phyloP scores from a whole-genome alignment of 768 basidiomycete species.

The Leccinum variicolor region DNA sequence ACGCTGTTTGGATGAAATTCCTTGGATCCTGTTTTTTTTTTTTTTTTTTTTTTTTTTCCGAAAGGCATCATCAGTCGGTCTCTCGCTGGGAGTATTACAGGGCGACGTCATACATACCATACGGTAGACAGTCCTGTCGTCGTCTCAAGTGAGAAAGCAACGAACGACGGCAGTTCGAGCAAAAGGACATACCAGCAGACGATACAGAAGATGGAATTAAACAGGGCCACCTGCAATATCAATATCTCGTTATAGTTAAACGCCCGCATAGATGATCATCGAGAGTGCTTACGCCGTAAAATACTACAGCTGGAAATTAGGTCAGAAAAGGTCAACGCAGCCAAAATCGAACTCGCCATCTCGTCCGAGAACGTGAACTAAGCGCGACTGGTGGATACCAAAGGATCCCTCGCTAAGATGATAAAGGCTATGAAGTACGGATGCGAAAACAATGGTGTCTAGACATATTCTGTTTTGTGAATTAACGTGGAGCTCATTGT shows the following conservation, averaged over 20 bases:
- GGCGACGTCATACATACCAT: slow-evolving; percentile 2
- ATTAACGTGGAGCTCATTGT: background rate
- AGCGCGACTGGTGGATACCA: background rate
- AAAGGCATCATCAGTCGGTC: background rate
- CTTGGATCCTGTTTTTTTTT: slow-evolving; percentile 14
- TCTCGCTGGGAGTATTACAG: background rate
- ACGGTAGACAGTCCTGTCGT: slow-evolving; percentile 7
- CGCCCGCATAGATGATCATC: background rate
- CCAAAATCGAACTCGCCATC: slow-evolving; percentile 18
- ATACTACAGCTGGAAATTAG: slow-evolving; percentile 7
- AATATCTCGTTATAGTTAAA: background rate
- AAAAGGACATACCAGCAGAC: slow-evolving; percentile 13
- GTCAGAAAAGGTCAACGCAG: background rate
- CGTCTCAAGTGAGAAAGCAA: background rate
- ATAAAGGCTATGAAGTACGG: slow-evolving; percentile 5
- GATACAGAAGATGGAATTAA: slow-evolving; percentile 7
- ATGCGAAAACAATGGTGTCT: slow-evolving; percentile 8
- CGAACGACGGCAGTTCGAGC: background rate
- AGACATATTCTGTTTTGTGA: slow-evolving; percentile 11
- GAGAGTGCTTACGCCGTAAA: slow-evolving; percentile 11
- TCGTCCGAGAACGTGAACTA: slow-evolving; percentile 17
- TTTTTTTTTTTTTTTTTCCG: background rate
- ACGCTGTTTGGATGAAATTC: slow-evolving; percentile 9
- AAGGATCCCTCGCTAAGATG: background rate
- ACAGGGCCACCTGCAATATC: slow-evolving; percentile 1